Evolutionary conservation across 1,139 yeast species (phyloP), one percentile per base, ranked within the genome.

Genomic region (Yamadazyma siamensis): DNA sequence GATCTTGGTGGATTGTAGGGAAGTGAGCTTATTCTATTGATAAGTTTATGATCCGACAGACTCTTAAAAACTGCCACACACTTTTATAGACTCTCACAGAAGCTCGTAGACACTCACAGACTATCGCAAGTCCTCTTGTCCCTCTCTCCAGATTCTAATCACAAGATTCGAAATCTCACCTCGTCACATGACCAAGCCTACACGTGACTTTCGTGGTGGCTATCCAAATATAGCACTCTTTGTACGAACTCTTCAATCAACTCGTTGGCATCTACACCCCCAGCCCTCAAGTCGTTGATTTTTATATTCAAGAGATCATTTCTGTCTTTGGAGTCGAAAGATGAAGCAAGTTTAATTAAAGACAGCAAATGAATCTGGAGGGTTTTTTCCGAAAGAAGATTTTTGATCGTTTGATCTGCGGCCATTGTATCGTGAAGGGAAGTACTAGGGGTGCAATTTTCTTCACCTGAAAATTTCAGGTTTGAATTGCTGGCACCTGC

Each of bases 251-350:
- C 87, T 48, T 82, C 88, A 5, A 83, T 74, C 23, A 78, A 55
- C 38, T 64, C 75, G 47, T 83, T 82, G 30, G 71, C 73, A 46
- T 83, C 88, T 0, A 61, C 36, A 0, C 94, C 94, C 3, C 83
- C 82, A 6, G 46, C 52, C 17, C 94, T 56, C 20, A 83, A 61
- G 35, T 77, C 77, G 9, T 75, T 66, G 15, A 83, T 56, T 41
- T 80, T 79, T 43, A 76, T 62, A 35, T 77, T 65, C 5, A 83
- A 81, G 7, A 83, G 70, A 19, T 71, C 77, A 14, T 61, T 44
- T 24, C 85, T 56, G 12, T 77, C 81, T 15, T 75, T 83, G 14
- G 44, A n/a, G 5, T 28, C 30, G 13, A 43, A 30, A 4, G 34
- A 23, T 8, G 35, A 13, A n/a, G 29, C 20, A 9, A 41, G 26